Percentiles rank a stretch among this genome's conserved stretches.
Evolutionary conservation across 2,329 filamentous ascomycete genomes (phyloP).

Genomic region (Xylariaceae sp.): DNA sequence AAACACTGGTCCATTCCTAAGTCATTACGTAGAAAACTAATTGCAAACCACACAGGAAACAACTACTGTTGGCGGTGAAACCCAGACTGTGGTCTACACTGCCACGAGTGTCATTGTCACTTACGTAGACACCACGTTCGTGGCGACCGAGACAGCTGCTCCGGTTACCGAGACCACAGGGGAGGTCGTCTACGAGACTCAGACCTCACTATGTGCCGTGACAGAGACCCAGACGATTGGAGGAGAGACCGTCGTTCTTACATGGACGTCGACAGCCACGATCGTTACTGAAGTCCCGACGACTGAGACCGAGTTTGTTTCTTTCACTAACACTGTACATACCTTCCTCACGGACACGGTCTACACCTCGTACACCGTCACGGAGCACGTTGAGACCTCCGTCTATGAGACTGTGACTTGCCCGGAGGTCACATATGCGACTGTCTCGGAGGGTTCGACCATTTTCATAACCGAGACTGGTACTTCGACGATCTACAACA

Average conservation of each 20-base stretch:
- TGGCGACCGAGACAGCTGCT: slow-evolving; percentile 23
- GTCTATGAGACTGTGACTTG: slow-evolving; percentile 36
- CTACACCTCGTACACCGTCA: slow-evolving; percentile 33
- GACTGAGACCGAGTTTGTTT: slow-evolving; percentile 31
- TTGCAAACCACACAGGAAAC: slow-evolving; percentile 11
- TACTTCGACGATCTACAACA: slow-evolving; percentile 38
- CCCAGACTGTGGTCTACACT: slow-evolving; percentile 22
- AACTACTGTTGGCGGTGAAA: slow-evolving; percentile 17
- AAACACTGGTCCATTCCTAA: background rate
- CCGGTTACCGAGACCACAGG: slow-evolving; percentile 36
- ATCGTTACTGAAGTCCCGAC: slow-evolving; percentile 31
- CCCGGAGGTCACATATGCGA: slow-evolving; percentile 39
- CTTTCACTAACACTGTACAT: slow-evolving; percentile 28
- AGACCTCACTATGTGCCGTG: slow-evolving; percentile 42
- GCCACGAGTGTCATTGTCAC: slow-evolving; percentile 26
- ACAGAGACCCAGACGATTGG: slow-evolving; percentile 41
- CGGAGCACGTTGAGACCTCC: slow-evolving; percentile 28
- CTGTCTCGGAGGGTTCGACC: slow-evolving; percentile 39
- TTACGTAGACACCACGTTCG: slow-evolving; percentile 16
- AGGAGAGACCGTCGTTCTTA: slow-evolving; percentile 38
- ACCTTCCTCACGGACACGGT: slow-evolving; percentile 9
- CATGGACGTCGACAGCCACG: slow-evolving; percentile 38
- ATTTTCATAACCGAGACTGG: slow-evolving; percentile 39
- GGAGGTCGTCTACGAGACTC: slow-evolving; percentile 38
- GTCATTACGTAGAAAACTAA: background rate